Evolutionary conservation across 768 basidiomycete species (phyloP).

Genomic region (Mycena sanguinolenta): DNA sequence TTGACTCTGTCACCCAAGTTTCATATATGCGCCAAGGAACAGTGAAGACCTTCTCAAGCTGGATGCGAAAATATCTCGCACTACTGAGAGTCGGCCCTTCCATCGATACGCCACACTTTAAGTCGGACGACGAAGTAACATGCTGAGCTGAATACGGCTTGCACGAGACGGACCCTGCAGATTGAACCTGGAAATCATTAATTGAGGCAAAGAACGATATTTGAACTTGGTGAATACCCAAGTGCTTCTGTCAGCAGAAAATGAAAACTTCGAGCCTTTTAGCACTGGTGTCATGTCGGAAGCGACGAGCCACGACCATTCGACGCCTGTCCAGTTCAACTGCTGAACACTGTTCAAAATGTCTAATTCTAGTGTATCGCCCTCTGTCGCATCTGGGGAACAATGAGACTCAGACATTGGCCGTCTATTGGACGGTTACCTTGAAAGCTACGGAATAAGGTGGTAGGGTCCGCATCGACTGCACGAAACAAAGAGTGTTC

Average conservation of each 20-base stretch:
- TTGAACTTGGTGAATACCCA: conserved; percentile 42
- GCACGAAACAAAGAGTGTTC: conserved; percentile 64
- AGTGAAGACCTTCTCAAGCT: neutral
- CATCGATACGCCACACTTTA: conserved; percentile 28
- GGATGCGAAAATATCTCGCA: conserved; percentile 26
- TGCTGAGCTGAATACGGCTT: neutral
- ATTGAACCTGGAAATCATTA: conserved; percentile 9
- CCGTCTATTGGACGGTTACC: conserved; percentile 45
- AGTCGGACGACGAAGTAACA: too few relatives aligned
- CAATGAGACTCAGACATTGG: neutral
- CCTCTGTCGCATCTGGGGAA: conserved; percentile 40
- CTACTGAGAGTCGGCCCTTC: neutral
- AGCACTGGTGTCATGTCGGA: conserved; percentile 48
- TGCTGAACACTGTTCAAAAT: conserved; percentile 44
- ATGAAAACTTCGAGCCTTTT: conserved; percentile 42
- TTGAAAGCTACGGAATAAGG: conserved; percentile 63
- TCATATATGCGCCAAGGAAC: conserved; percentile 32
- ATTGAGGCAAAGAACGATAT: neutral
- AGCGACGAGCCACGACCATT: conserved; percentile 51
- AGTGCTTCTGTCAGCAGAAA: conserved; percentile 44
- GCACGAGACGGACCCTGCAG: conserved; percentile 15
- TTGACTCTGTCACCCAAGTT: conserved; percentile 6
- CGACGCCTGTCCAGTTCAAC: conserved; percentile 44
- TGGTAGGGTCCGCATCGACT: conserved; percentile 65
- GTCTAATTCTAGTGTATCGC: conserved; percentile 58